A percentile compares a stretch with the other conserved stretches of the same genome.
Evolutionary conservation across 192 early-diverging fungal genomes (phyloP).

Genomic region (Rhizophagus prolifer): DNA sequence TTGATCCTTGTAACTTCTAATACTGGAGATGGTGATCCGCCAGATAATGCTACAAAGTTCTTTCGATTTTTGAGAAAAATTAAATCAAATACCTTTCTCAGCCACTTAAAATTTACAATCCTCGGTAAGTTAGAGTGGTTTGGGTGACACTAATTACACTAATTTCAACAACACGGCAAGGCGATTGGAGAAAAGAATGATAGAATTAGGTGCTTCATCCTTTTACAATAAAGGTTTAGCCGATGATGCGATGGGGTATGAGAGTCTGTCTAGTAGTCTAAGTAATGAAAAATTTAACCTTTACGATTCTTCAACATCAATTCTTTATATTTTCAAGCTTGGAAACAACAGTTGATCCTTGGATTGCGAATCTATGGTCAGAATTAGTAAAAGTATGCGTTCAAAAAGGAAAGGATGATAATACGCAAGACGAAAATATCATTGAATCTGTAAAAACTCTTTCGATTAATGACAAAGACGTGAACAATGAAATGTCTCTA

Average conservation of each 20-base stretch:
- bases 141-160: conserved; percentile 94
- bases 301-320: too few species aligned
- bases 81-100: conserved; percentile 61
- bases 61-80: conserved; percentile 74
- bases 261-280: neutral
- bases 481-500: too few species aligned
- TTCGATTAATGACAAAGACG: neutral
- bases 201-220: conserved; percentile 65
- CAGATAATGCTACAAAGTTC: conserved; percentile 91
- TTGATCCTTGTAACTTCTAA: conserved; percentile 85
- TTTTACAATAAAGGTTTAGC: conserved; percentile 79
- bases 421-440: neutral
- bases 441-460: neutral
- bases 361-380: conserved; percentile 85
- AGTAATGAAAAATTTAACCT: too few species aligned
- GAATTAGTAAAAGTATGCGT: conserved; percentile 52
- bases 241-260: conserved; percentile 84
- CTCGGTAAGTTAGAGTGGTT: conserved; percentile 50
- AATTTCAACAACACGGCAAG: conserved; percentile 90
- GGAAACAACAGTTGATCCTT: conserved; percentile 87
- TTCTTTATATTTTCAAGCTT: conserved; percentile 46
- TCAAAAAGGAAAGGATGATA: conserved; percentile 7
- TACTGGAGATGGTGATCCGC: conserved; percentile 95
- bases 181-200: conserved; percentile 74
- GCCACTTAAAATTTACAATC: conserved; percentile 45